These are phyloP conservation scores for Daldinia caldariorum DNA, from an alignment of 495 filamentous ascomycete species.

Conservation along the genomic window DNA sequence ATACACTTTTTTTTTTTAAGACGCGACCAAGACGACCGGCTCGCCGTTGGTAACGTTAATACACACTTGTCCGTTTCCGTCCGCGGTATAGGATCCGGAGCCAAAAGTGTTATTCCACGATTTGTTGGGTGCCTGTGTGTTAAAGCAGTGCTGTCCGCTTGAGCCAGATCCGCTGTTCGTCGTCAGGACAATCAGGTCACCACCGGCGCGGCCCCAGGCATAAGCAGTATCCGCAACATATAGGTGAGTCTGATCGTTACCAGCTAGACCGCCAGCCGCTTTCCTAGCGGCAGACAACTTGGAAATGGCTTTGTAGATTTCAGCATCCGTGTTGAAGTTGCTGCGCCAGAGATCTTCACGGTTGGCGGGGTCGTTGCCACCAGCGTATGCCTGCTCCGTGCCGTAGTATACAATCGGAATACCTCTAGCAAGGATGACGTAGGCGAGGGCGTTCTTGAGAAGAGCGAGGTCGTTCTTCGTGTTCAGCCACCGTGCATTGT, in stretches of 20 bases:
- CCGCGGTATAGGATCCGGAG: slow-evolving; percentile 32
- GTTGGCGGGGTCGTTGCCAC: slow-evolving; percentile 68
- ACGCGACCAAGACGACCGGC: slow-evolving; percentile 43
- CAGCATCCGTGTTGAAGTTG: slow-evolving; percentile 65
- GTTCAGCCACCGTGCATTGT: slow-evolving; percentile 72
- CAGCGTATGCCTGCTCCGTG: slow-evolving; percentile 76
- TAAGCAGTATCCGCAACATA: slow-evolving; percentile 53
- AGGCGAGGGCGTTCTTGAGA: slow-evolving; percentile 74
- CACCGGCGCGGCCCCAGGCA: slow-evolving; percentile 52
- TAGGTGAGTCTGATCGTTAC: slow-evolving; percentile 52
- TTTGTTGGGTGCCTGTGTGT: slow-evolving; percentile 46
- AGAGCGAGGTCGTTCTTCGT: slow-evolving; percentile 65
- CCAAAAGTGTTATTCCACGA: slow-evolving; percentile 45
- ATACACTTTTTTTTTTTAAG: slow-evolving; percentile 23
- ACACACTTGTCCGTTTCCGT: slow-evolving; percentile 41
- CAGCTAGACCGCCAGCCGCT: slow-evolving; percentile 52
- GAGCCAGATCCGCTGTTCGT: slow-evolving; percentile 53
- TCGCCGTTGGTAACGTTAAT: slow-evolving; percentile 38
- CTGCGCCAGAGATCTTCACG: slow-evolving; percentile 81
- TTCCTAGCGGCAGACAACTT: slow-evolving; percentile 48
- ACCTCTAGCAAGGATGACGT: slow-evolving; percentile 70
- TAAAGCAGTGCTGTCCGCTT: slow-evolving; percentile 49
- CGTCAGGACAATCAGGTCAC: slow-evolving; percentile 53
- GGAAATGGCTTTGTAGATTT: slow-evolving; percentile 63
- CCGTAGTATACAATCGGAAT: slow-evolving; percentile 62